These are phyloP conservation scores for Pythium angustatum DNA, from an alignment of 352 stramenopile genomes.

Conservation along the genomic window DNA sequence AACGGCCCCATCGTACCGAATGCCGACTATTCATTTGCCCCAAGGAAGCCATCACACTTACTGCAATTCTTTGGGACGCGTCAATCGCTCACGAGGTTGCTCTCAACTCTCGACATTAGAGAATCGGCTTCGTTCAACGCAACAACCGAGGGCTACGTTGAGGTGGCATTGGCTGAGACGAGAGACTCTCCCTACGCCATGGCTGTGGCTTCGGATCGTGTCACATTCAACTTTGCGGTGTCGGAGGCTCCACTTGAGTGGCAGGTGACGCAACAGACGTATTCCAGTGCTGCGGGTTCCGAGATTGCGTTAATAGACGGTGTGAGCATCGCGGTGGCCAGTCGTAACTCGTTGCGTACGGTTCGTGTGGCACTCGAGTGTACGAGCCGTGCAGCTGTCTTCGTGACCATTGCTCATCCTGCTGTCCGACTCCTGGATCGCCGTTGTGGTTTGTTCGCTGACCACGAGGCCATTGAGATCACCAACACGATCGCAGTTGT, in stretches of 20 bases:
- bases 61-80: conserved; percentile 19
- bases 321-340: not conserved
- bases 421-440: not conserved
- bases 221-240: conserved; percentile 5
- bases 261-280: not conserved
- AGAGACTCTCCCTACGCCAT: not conserved
- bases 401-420: conserved; percentile 7
- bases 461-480: conserved; percentile 3
- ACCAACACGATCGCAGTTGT: not conserved
- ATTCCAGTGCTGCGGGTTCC: not conserved
- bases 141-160: not conserved
- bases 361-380: conserved; percentile 10
- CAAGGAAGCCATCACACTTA: not conserved
- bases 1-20: not conserved
- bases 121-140: not conserved
- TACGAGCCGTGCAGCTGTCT: not conserved
- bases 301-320: conserved; percentile 2
- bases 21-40: conserved; percentile 11
- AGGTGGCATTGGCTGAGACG: conserved; percentile 6
- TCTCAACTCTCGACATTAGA: conserved; percentile 10
- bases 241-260: conserved; percentile 2
- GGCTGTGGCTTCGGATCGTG: not conserved
- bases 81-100: conserved; percentile 1
- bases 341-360: not conserved
- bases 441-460: not conserved